phyloP scores from a whole-genome alignment of 2,329 filamentous ascomycete species.

The Aspergillus thermomutatus region DNA sequence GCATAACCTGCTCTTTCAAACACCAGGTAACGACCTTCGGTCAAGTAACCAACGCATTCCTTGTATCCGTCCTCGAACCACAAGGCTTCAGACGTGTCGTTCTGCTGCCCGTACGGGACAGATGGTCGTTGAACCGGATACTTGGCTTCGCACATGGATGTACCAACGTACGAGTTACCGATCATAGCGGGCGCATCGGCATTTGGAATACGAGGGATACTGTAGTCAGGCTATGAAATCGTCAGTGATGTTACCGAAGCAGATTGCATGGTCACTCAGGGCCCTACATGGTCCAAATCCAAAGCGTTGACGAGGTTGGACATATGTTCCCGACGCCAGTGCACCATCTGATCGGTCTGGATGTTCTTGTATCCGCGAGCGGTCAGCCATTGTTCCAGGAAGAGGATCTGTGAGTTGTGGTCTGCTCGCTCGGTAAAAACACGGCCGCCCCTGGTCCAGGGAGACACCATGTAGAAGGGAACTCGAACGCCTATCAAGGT shows the following conservation, averaged over 20 bases:
- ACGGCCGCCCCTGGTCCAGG: constrained; percentile 53
- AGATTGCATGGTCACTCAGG: neutral
- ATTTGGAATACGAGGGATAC: constrained; percentile 46
- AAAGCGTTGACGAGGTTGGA: constrained; percentile 48
- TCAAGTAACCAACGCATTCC: constrained; percentile 49
- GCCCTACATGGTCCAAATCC: constrained; percentile 39
- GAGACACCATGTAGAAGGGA: constrained; percentile 55
- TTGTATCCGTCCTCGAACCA: constrained; percentile 56
- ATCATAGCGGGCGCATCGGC: constrained; percentile 44
- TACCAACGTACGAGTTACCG: constrained; percentile 46
- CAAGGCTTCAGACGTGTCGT: constrained; percentile 29
- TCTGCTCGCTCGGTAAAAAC: constrained; percentile 55
- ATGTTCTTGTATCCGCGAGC: constrained; percentile 42
- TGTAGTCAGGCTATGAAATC: constrained; percentile 44
- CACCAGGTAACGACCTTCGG: constrained; percentile 54
- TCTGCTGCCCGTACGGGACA: constrained; percentile 48
- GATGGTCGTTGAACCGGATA: constrained; percentile 39
- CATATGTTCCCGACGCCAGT: constrained; percentile 49
- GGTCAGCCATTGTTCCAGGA: constrained; percentile 51
- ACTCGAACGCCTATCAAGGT: constrained; percentile 44
- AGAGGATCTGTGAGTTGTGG: constrained; percentile 55
- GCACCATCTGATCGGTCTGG: constrained; percentile 42
- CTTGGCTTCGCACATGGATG: constrained; percentile 42
- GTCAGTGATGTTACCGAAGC: neutral
- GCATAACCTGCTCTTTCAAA: constrained; percentile 48